These are phyloP conservation scores for Xylariaceae sp. DNA, from an alignment of 2,329 filamentous ascomycete species.

Conservation along the genomic window DNA sequence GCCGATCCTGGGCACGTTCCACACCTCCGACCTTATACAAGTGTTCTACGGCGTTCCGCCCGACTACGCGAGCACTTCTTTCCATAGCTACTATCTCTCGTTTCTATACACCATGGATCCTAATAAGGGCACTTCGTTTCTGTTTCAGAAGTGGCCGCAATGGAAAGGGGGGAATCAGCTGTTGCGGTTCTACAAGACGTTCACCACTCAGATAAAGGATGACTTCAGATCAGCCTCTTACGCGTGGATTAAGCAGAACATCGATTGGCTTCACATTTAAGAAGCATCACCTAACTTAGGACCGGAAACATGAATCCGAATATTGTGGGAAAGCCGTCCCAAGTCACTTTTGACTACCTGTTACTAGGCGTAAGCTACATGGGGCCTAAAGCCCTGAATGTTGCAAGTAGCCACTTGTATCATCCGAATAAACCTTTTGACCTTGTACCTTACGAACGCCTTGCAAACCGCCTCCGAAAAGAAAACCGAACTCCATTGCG, in stretches of 20 bases:
- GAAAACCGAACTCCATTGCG: too few relatives aligned
- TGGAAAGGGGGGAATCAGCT: conserved; percentile 45
- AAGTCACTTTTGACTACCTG: too few relatives aligned
- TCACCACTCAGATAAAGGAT: conserved; percentile 23
- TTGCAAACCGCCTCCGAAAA: too few relatives aligned
- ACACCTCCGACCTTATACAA: conserved; percentile 63
- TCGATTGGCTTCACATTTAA: conserved; percentile 10
- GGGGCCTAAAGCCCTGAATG: too few relatives aligned
- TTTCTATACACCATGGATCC: conserved; percentile 69
- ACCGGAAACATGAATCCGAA: too few relatives aligned
- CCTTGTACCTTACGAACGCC: too few relatives aligned
- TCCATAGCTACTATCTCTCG: conserved; percentile 65
- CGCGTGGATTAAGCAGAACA: conserved; percentile 20
- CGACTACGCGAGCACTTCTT: conserved; percentile 55
- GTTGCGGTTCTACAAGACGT: conserved; percentile 27
- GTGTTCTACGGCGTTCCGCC: conserved; percentile 61
- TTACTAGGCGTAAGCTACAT: too few relatives aligned
- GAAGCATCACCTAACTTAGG: too few relatives aligned
- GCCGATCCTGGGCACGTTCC: conserved; percentile 70
- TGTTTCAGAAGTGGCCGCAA: conserved; percentile 32
- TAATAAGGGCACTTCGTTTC: conserved; percentile 46
- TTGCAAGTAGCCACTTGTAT: too few relatives aligned
- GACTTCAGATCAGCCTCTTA: conserved; percentile 25
- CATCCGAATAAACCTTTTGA: too few relatives aligned
- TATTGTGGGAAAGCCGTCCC: too few relatives aligned